These are phyloP conservation scores for Neurospora sp. DNA, from an alignment of 495 filamentous ascomycete species.

Conservation along the genomic window DNA sequence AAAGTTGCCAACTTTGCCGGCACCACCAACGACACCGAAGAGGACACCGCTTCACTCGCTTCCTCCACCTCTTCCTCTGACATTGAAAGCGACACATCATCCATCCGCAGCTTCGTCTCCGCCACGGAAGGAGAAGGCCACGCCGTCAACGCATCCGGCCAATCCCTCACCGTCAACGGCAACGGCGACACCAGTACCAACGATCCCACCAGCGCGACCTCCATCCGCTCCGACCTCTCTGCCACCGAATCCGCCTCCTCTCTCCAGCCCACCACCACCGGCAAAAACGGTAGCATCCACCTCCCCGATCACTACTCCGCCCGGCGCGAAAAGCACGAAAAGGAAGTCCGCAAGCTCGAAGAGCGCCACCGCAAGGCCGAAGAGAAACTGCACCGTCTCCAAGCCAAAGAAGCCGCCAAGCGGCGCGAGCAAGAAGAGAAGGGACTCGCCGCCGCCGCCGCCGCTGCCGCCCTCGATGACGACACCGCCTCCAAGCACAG, in stretches of 20 bases:
- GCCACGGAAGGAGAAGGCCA: conserved; percentile 22
- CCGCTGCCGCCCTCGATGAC: conserved; percentile 14
- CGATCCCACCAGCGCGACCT: conserved; percentile 15
- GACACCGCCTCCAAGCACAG: conserved; percentile 1
- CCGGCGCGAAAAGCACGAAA: conserved; percentile 44
- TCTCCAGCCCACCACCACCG: conserved; percentile 7
- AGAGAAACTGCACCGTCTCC: conserved; percentile 50
- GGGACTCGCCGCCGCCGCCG: background rate
- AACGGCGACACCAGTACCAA: conserved; percentile 12
- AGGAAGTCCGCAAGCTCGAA: conserved; percentile 65
- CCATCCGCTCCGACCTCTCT: conserved; percentile 17
- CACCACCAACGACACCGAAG: conserved; percentile 18
- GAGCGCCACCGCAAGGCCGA: conserved; percentile 59
- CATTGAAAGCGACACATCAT: conserved; percentile 21
- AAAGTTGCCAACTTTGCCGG: conserved; percentile 23
- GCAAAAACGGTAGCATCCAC: background rate
- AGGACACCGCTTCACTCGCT: background rate
- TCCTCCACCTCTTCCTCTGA: background rate
- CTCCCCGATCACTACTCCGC: background rate
- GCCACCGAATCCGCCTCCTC: conserved; percentile 3
- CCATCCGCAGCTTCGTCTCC: conserved; percentile 36
- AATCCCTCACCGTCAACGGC: conserved; percentile 16
- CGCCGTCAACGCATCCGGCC: conserved; percentile 2
- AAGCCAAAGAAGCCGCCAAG: conserved; percentile 34
- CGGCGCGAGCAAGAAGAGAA: conserved; percentile 3